Evolutionary conservation across 768 basidiomycete genomes (phyloP), one percentile per base, ranked within the genome.

Genomic region (Suillus americanus): DNA sequence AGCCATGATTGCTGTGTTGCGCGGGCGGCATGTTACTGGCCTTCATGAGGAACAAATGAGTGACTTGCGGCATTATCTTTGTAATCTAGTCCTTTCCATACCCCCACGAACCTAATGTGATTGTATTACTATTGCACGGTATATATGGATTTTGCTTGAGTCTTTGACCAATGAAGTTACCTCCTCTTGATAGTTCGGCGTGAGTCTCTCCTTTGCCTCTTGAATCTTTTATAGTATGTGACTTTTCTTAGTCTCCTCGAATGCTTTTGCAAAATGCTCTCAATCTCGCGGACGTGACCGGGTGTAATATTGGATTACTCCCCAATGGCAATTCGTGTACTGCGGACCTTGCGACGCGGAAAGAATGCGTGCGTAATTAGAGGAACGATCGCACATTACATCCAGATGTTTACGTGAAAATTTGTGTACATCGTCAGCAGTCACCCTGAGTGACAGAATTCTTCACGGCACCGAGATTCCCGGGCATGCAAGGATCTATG

Each of bases 1-100:
- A 18, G 45, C 56, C 35, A 70, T 74, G n/a, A 70, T 62, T 9
- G 68, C 73, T 5, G 62, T 71, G 23, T 33, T 72, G 8, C 66
- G 66, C 16, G 73, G 71, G 2, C 62, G 53, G 48, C 38, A 65
- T 35, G 12, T 54, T 16, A 63, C 69, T 1, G 41, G 45, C 5
- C 25, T 72, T 20, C 16, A 28, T 3, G 68, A 74, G 62, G 18
- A 10, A 4, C 28, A 30, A 33, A 53, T 53, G 51, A 20, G 51
- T 9, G 18, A 30, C 28, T 30, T 33, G 9, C 28, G 51, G 30
- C 18, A 53, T 12, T 53, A 53, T 30, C 30, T 53, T 5, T 10
- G 5, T 12, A 30, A 4, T 53, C 18, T 20, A 20, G 18, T 53
- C 10, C 30, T 53, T 20, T 53, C 51, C 18, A 3, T 53, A 10